phyloP scores from a whole-genome alignment of 2,329 filamentous ascomycete species.

The Cytospora paraplurivora region DNA sequence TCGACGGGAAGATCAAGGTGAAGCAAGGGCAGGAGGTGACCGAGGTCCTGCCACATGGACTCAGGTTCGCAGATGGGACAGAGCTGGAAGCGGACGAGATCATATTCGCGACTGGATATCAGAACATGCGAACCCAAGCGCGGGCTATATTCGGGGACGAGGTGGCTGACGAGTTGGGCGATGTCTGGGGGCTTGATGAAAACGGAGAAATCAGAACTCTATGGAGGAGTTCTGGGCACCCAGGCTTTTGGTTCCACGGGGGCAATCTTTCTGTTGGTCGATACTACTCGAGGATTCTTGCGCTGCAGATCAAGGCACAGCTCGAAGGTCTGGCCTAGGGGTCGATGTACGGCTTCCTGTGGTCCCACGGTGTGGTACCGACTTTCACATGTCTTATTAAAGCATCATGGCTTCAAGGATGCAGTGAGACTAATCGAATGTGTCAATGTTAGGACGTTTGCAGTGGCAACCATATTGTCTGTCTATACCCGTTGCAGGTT shows the following conservation, averaged over 20 bases:
- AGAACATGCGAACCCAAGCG: conserved; percentile 68
- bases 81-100: conserved; percentile 64
- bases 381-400: too few relatives aligned
- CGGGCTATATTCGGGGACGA: conserved; percentile 63
- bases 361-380: too few relatives aligned
- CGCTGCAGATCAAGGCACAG: conserved; percentile 54
- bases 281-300: conserved; percentile 58
- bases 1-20: conserved; percentile 64
- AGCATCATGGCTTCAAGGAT: too few relatives aligned
- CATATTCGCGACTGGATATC: conserved; percentile 65
- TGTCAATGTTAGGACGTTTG: too few relatives aligned
- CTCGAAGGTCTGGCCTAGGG: conserved; percentile 35
- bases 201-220: conserved; percentile 59
- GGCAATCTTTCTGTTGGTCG: conserved; percentile 65
- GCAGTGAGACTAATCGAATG: too few relatives aligned
- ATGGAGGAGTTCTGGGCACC: conserved; percentile 63
- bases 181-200: conserved; percentile 64
- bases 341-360: too few relatives aligned
- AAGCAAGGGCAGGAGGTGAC: conserved; percentile 60
- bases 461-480: too few relatives aligned
- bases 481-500: too few relatives aligned
- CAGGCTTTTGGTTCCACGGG: conserved; percentile 67
- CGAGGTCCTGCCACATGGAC: conserved; percentile 48
- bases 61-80: conserved; percentile 55
- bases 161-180: conserved; percentile 58